Percentiles rank a stretch among this genome's conserved stretches.
Evolutionary conservation across 106 monocot genomes (phyloP).

Genomic region (Dactylorhiza incarnata): DNA sequence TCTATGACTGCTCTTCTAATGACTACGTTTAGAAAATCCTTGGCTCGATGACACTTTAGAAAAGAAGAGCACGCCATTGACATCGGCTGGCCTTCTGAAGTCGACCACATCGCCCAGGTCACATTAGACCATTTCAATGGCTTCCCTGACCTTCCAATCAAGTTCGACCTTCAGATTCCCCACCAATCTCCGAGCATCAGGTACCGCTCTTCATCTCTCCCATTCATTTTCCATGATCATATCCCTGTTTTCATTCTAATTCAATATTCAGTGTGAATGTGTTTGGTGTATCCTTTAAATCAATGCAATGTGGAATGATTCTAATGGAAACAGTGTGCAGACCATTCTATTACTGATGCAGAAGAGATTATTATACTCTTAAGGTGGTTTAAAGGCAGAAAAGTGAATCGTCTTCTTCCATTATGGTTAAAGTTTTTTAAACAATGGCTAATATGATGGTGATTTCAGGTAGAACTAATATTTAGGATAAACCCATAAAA

Average conservation of each 20-base stretch:
- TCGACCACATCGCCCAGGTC: constrained; percentile 13
- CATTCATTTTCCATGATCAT: not conserved
- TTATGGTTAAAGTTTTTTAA: not conserved
- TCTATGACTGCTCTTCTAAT: constrained; percentile 6
- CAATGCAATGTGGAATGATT: constrained; percentile 77
- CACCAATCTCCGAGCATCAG: constrained; percentile 14
- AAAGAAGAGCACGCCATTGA: constrained; percentile 6
- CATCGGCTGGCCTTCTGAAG: constrained; percentile 12
- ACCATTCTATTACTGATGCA: constrained; percentile 89
- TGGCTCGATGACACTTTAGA: constrained; percentile 6
- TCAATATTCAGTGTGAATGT: constrained; percentile 56
- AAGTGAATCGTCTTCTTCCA: not conserved
- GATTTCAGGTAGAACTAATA: constrained; percentile 38
- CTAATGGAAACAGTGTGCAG: constrained; percentile 83
- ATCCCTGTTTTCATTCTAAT: not conserved
- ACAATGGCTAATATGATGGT: not conserved
- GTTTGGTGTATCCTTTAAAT: constrained; percentile 80
- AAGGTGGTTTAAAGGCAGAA: constrained; percentile 81
- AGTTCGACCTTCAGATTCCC: constrained; percentile 13
- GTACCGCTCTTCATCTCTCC: not conserved
- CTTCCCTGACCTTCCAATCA: constrained; percentile 13
- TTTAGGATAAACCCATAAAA: constrained; percentile 45
- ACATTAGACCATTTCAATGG: constrained; percentile 14
- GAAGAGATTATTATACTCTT: constrained; percentile 59
- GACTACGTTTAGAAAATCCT: constrained; percentile 11